Percentiles rank a stretch among this genome's conserved stretches.
phyloP scores from a whole-genome alignment of 169 alveolate genomes.

The Cryptosporidium tyzzeri region DNA sequence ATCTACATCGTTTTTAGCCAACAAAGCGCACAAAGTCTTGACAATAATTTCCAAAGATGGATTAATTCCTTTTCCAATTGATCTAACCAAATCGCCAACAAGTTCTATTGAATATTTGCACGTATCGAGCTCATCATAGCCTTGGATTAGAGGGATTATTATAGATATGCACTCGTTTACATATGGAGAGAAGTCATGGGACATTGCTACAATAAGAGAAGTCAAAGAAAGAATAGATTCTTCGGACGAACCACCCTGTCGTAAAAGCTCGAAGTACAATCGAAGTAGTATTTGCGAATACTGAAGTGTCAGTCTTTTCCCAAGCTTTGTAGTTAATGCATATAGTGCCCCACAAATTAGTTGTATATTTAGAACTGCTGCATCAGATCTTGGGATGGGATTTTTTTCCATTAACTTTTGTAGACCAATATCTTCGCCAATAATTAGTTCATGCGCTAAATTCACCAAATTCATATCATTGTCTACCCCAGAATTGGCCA shows the following conservation, averaged over 20 bases:
- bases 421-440: slow-evolving; percentile 72
- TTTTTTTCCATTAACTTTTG: slow-evolving; percentile 58
- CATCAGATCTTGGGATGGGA: slow-evolving; percentile 61
- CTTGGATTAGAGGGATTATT: slow-evolving; percentile 33
- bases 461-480: slow-evolving; percentile 41
- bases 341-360: slow-evolving; percentile 64
- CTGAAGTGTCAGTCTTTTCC: slow-evolving; percentile 46
- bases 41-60: slow-evolving; percentile 50
- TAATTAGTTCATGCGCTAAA: slow-evolving; percentile 53
- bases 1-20: slow-evolving; percentile 81
- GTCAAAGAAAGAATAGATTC: slow-evolving; percentile 49
- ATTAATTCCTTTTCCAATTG: slow-evolving; percentile 43
- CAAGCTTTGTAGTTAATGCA: slow-evolving; percentile 71
- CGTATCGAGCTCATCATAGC: slow-evolving; percentile 69
- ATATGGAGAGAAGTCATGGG: slow-evolving; percentile 66
- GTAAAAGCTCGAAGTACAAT: slow-evolving; percentile 55
- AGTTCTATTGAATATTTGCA: slow-evolving; percentile 57
- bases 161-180: slow-evolving; percentile 51
- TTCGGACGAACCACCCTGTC: slow-evolving; percentile 67
- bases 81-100: slow-evolving; percentile 67
- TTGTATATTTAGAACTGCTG: slow-evolving; percentile 17
- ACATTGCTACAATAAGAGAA: slow-evolving; percentile 56
- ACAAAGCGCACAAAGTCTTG: slow-evolving; percentile 57
- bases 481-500: slow-evolving; percentile 53
- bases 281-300: slow-evolving; percentile 57